Percentiles rank a stretch among this genome's conserved stretches.
These are phyloP conservation scores for Kurtzmaniella quercitrusa DNA, from an alignment of 1,139 yeast genomes.

Conservation along the genomic window DNA sequence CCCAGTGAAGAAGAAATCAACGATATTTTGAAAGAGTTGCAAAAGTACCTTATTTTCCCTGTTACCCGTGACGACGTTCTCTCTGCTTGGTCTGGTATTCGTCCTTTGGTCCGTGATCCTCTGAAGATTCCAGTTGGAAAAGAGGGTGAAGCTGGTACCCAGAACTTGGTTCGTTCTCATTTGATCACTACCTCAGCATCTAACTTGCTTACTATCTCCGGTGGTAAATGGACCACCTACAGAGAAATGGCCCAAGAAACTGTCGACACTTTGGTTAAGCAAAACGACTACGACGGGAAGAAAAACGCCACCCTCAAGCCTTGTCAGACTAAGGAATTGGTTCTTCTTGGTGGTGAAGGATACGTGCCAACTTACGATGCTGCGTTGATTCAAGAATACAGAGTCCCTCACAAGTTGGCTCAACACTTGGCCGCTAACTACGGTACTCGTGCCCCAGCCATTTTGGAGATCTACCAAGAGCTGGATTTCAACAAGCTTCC, in stretches of 20 bases:
- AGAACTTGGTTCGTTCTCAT: constrained; percentile 89
- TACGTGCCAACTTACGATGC: constrained; percentile 67
- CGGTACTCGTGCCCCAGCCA: constrained; percentile 84
- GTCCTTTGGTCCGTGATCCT: constrained; percentile 93
- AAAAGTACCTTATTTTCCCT: constrained; percentile 84
- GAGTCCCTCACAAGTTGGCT: constrained; percentile 72
- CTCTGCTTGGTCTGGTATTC: constrained; percentile 95
- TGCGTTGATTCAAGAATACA: constrained; percentile 75
- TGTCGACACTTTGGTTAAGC: constrained; percentile 65
- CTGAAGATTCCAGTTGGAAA: constrained; percentile 47
- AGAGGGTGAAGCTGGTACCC: constrained; percentile 43
- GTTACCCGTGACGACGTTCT: constrained; percentile 87
- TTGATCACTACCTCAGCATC: constrained; percentile 67
- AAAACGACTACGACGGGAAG: constrained; percentile 37
- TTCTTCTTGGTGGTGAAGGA: constrained; percentile 74
- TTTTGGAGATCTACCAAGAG: constrained; percentile 59
- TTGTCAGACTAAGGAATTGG: constrained; percentile 60
- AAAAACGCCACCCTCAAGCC: constrained; percentile 33
- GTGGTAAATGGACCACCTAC: constrained; percentile 98
- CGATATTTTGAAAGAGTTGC: constrained; percentile 82
- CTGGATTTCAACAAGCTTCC: constrained; percentile 58
- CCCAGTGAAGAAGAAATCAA: constrained; percentile 89
- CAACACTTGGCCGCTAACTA: constrained; percentile 81
- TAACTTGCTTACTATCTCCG: constrained; percentile 84
- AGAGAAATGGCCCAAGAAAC: constrained; percentile 98